Evolutionary conservation across 31 red algal species (phyloP).

Genomic region (Porphyra umbilicalis): DNA sequence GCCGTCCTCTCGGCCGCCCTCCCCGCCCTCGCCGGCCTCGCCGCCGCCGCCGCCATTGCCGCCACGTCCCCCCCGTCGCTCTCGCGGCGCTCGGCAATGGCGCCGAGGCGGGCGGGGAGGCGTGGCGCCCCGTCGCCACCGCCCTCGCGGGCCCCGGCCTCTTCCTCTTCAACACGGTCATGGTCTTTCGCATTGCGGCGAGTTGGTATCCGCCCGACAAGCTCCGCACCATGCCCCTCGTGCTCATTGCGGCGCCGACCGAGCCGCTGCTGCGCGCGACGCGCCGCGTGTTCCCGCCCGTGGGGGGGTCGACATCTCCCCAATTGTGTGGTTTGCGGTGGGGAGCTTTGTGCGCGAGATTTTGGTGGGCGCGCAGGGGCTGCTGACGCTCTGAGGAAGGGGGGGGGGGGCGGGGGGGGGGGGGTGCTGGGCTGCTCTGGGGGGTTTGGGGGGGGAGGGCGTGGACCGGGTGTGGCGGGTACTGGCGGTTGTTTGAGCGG

Average conservation of each 20-base stretch:
- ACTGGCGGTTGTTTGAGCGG: too few relatives aligned
- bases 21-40: neutral
- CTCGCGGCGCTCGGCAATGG: neutral
- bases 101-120: neutral
- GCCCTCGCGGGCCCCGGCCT: constrained; percentile 45
- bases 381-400: constrained; percentile 33
- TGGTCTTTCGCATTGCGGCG: constrained; percentile 78
- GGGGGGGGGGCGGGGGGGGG: too few relatives aligned
- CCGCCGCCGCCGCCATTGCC: neutral
- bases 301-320: constrained; percentile 90
- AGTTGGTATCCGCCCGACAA: constrained; percentile 90
- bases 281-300: constrained; percentile 66
- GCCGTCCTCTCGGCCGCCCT: neutral
- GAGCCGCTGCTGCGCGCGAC: constrained; percentile 78
- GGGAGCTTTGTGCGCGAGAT: constrained; percentile 86
- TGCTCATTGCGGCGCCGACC: constrained; percentile 61
- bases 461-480: neutral
- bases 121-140: neutral
- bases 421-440: neutral
- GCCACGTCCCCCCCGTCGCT: neutral
- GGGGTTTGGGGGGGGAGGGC: neutral
- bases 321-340: constrained; percentile 89
- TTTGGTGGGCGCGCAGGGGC: constrained; percentile 79
- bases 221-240: constrained; percentile 58
- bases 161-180: constrained; percentile 67